Evolutionary conservation across 345 rosid species (phyloP), one percentile per base, ranked within the genome.

Genomic region (Salix arbutifolia): DNA sequence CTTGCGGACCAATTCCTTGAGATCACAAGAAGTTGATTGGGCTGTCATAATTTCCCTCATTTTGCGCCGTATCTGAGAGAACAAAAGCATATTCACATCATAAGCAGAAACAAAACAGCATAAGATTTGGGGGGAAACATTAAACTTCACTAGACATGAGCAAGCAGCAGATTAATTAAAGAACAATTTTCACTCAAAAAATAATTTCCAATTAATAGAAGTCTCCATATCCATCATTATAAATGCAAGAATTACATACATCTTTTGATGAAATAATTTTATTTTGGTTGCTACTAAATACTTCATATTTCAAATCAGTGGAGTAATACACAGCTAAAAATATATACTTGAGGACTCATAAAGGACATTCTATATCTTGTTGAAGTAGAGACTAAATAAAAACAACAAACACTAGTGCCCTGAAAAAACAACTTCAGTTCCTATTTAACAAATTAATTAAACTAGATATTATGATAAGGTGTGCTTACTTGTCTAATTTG

Each of bases 1-100:
- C 82, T 93, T 93, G 11, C 76, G 84, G 17, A 95, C 99, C 69
- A 95, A 80, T 18, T 89, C 98, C 84, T 95, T 95, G n/a, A 95
- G 85, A 83, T 95, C 98, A 77, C 93, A 90, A 1, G 99, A 91
- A 8, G 98, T 33, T n/a, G 97, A 93, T 78, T 89, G 94, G 76
- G 86, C 83, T 9, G 87, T 62, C 97, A 95, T 95, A 25, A 90
- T 91, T 61, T 95, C 99, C 78, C 88, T 95, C 99, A 95, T 95
- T 88, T 95, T 93, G 66, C 88, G 82, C 18, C 98, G 96, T 4
- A 95, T 95, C 99, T 95, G 78, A 58, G 25, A 58, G 14, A 48
- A 31, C 44, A 30, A 48, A 64, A 23, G 28, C 62, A 65, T 31
- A 31, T 30, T 8, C 17, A n/a, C 0, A n/a, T 38, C 65, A 52